Evolutionary conservation across 2,329 filamentous ascomycete genomes (phyloP), one percentile per base, ranked within the genome.

Genomic region (Aspergillus hortae): DNA sequence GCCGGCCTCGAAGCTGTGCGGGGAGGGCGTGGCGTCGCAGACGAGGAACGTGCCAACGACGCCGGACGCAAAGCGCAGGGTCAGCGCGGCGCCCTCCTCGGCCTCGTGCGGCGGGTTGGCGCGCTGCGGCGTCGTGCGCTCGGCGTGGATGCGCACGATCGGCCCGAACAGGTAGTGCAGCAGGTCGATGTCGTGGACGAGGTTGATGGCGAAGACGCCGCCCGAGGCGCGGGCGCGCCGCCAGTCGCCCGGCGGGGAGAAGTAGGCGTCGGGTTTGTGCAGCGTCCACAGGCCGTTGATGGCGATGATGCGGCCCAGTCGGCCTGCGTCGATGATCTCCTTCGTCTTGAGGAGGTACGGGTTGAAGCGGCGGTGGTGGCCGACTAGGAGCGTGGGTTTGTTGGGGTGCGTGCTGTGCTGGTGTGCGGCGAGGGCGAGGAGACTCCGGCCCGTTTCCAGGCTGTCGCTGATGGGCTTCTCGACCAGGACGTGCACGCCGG

Each of bases 351-450:
- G 65, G 4, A 82, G 74, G 61, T 80, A 82, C 0, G 77, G 77
- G 58, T 85, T 84, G 68, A 85, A 85, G 2, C 82, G 75, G 9
- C 82, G 73, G 60, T 85, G 82, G 55, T 85, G 81, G 6, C 81
- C 82, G 1, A 82, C 78, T 1, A 83, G 67, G 1, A 80, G 67
- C 14, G 75, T 74, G n/a, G 76, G 65, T 1, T 64, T 66, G n/a
- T 75, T 74, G n/a, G 76, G 64, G 1, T 64, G 59, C 0, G 66
- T 56, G 6, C 55, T 52, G 5, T 58, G 52, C 1, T 61, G 56
- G 3, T 54, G 55, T n/a, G 56, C 46, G 2, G 57, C 51, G 17
- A 61, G 58, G 5, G 52, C 32, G 1, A 70, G 52, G 0, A 69
- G 57, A 0, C 53, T 52, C 2, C 56, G 54, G 1, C 63, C 66